A percentile compares a stretch with the other conserved stretches of the same genome.
These are phyloP conservation scores for Cynanchum wilfordii DNA, from an alignment of 257 asterid species.

Conservation along the genomic window DNA sequence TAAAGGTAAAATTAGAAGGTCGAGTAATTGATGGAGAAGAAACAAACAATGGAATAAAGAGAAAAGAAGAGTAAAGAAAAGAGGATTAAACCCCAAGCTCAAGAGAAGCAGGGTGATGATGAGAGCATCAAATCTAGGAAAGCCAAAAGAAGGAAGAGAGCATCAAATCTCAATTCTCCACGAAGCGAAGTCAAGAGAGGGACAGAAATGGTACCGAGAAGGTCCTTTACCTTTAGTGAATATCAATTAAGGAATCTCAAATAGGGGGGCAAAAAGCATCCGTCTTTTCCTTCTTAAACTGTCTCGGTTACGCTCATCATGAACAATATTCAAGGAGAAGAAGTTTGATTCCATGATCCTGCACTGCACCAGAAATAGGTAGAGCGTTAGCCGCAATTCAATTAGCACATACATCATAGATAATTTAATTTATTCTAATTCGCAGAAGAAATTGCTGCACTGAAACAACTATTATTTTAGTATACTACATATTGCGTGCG, in stretches of 20 bases:
- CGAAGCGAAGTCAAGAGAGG: constrained; percentile 33
- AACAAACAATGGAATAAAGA: not conserved
- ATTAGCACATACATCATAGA: not conserved
- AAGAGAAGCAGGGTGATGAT: not conserved
- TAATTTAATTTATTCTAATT: not conserved
- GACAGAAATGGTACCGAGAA: constrained; percentile 11
- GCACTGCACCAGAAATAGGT: not conserved
- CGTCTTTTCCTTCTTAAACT: not conserved
- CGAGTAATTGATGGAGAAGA: not conserved
- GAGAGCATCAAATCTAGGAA: not conserved
- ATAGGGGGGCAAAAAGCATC: constrained; percentile 1
- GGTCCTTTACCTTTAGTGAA: constrained; percentile 17
- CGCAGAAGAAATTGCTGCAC: not conserved
- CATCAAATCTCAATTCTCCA: constrained; percentile 14
- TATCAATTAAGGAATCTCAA: constrained; percentile 24
- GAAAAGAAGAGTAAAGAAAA: not conserved
- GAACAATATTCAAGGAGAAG: not conserved
- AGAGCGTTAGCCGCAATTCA: not conserved
- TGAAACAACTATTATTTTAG: not conserved
- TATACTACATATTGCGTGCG: too few relatives aligned
- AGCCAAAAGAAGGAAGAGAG: constrained; percentile 12
- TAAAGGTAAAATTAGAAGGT: not conserved
- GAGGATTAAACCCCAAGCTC: not conserved
- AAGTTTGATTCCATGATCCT: not conserved
- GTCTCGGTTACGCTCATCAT: not conserved